Evolutionary conservation across 225 moss, liverwort and hornwort species (phyloP).

Genomic region (Takakia lepidozioides): DNA sequence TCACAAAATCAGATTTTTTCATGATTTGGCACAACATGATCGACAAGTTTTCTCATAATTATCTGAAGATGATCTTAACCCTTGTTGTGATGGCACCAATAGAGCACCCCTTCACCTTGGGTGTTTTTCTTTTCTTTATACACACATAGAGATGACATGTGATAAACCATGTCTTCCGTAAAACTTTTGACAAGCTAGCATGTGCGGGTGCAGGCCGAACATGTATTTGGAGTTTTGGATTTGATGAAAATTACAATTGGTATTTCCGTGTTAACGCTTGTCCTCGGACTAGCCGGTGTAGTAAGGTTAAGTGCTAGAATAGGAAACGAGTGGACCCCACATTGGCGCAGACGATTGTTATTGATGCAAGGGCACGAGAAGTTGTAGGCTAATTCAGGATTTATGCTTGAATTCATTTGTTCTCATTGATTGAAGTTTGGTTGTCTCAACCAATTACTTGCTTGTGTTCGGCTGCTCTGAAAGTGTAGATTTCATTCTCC

Average conservation of each 20-base stretch:
- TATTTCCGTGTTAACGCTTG: constrained; percentile 17
- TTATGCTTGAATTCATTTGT: no score
- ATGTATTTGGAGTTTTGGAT: constrained; percentile 5
- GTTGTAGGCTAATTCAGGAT: no score
- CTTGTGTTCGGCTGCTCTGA: no score
- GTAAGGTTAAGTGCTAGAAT: constrained; percentile 24
- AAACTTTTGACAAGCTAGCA: constrained; percentile 5
- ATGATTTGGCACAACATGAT: not conserved
- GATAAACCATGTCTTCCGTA: not conserved
- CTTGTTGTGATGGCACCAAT: not conserved
- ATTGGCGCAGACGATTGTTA: constrained; percentile 34
- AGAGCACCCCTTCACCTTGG: not conserved
- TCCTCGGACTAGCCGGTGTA: constrained; percentile 18
- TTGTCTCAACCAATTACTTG: no score
- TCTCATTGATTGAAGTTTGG: no score
- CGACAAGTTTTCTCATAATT: constrained; percentile 1
- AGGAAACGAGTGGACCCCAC: constrained; percentile 31
- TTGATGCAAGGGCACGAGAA: constrained; percentile 41
- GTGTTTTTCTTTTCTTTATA: no score
- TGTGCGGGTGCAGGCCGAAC: constrained; percentile 16
- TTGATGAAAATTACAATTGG: constrained; percentile 17
- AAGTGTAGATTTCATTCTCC: no score
- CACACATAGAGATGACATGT: no score
- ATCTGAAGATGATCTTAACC: not conserved
- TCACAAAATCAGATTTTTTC: no score